Evolutionary conservation across 202 grass and related monocot genomes (phyloP), one percentile per base, ranked within the genome.

Genomic region (Carex arenaria): DNA sequence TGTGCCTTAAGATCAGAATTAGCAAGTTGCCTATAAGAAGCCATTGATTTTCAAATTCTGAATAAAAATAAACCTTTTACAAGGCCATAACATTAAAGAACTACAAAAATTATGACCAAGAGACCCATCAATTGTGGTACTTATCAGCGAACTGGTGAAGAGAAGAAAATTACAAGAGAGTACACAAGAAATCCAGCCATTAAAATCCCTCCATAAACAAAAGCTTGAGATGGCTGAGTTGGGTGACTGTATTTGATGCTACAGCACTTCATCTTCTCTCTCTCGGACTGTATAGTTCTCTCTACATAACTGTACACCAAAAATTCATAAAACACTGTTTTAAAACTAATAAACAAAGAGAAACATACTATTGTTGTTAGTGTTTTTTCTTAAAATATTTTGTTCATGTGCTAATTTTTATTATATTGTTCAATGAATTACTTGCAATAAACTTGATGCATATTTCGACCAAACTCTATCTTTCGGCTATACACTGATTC

Each of bases 91-190:
- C 69, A 72, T 72, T 26, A 26, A 72, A 13, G 10, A 49, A 72
- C 19, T 77, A 62, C 40, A 86, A 34, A 80, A 52, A 64, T 4
- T 78, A 56, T 73, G 42, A 69, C 22, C 18, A 15, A 26, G 11
- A 75, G 10, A 57, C 45, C 84, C 72, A 80, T 64, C 69, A 12
- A 80, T 54, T 65, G 22, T 15, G 45, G 70, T 15, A 59, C 22
- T 42, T 76, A 52, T 92, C 83, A 99, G 80, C 91, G 88, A 52
- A 99, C 91, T 31, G 96, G 96, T 9, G 93, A 89, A 82, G 96
- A 99, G 85, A 99, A 99, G 91, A 99, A 95, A 85, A 99, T 99
- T 82, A 99, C 96, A 54, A 99, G 81, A 2, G 91, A 99, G 80
- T 99, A 99, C 63, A 99, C 96, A 69, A 99, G 80, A 80, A 99